A percentile compares a stretch with the other conserved stretches of the same genome.
Evolutionary conservation across 2,329 filamentous ascomycete genomes (phyloP).

Genomic region (Clonostachys rhizophaga): DNA sequence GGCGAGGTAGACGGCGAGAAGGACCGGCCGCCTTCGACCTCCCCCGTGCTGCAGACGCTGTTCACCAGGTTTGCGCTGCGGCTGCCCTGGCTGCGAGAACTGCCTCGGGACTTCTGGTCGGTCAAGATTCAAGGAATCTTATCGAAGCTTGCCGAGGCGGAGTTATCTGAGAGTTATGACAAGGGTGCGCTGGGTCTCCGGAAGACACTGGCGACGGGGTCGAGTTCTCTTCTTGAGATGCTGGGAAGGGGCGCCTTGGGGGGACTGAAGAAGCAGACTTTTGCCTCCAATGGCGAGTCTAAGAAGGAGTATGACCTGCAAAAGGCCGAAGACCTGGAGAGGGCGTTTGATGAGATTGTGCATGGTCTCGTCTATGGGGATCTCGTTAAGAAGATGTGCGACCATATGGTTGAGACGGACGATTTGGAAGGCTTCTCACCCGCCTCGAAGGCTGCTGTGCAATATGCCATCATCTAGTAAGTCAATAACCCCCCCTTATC

Average conservation of each 20-base stretch:
- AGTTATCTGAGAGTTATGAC: slow-evolving; percentile 78
- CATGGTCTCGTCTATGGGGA: slow-evolving; percentile 64
- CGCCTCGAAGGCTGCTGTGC: slow-evolving; percentile 58
- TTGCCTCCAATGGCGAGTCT: slow-evolving; percentile 5
- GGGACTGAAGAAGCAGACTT: slow-evolving; percentile 29
- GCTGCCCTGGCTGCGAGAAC: slow-evolving; percentile 60
- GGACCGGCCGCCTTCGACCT: slow-evolving; percentile 32
- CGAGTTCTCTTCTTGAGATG: slow-evolving; percentile 66
- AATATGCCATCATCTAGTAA: slow-evolving; percentile 67
- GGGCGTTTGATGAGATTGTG: slow-evolving; percentile 63
- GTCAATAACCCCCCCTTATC: slow-evolving; percentile 17
- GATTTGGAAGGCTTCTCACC: slow-evolving; percentile 61
- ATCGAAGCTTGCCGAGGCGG: slow-evolving; percentile 57
- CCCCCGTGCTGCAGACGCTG: slow-evolving; percentile 65
- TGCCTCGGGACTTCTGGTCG: slow-evolving; percentile 62
- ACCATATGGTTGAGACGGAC: slow-evolving; percentile 53
- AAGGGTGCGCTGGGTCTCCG: slow-evolving; percentile 70
- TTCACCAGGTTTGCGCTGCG: slow-evolving; percentile 60
- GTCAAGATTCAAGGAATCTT: slow-evolving; percentile 56
- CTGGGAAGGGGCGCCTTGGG: slow-evolving; percentile 62
- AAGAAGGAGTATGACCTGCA: slow-evolving; percentile 47
- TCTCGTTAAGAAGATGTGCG: slow-evolving; percentile 60
- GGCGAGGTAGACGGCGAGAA: slow-evolving; percentile 8
- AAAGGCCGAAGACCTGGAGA: slow-evolving; percentile 54
- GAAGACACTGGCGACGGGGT: slow-evolving; percentile 70